Base-by-base conservation (phyloP, 108 stramenopile species). In the Mayamaea pseudoterrestris region DNA sequence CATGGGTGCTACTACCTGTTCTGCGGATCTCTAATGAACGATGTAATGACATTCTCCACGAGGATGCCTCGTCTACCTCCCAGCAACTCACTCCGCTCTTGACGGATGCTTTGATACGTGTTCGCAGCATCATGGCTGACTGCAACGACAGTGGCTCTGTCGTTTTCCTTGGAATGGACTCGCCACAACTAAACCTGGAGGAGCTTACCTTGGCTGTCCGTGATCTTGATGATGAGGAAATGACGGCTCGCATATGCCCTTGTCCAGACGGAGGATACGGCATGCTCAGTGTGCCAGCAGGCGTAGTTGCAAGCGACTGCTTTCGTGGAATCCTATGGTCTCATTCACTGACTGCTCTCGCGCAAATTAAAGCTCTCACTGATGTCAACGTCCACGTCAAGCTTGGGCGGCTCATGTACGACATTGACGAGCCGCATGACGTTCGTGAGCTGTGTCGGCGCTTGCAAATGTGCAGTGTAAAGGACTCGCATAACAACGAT, bases 191-290 rank as follows among this genome's bases (percentile, higher is more conserved):
- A 8, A 69, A 78, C 17, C 36, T 85, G 34, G 74, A 76, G 14
- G 88, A 90, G 47, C 66, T 90, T 13, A 63, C 57, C 6, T 27
- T 57, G 13, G 87, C 72, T 13, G 49, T 89, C 18, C 27, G 51
- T 24, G 39, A 43, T 35, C 35, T 5, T 8, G n/a, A n/a, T n/a
- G n/a, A n/a, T n/a, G n/a, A n/a, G n/a, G n/a, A n/a, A n/a, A 46
- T 43, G 5, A 55, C 34, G 26, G 88, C 88, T 0, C 53, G 73
- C 27, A n/a, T 90, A 14, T 81, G 79, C 50, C 88, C 88, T 3
- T 62, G 79, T 12, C n/a, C 60, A 35, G 88, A 90, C 64, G 88
- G 88, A n/a, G 88, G 88, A 31, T 90, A 85, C 48, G 88, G 78
- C 23, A 66, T 85, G 65, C 47, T 90, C 23, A 76, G 77, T 39